Evolutionary conservation across 345 rosid genomes (phyloP).

Genomic region (rapeseed (Brassica napus)): Da-Ae NC_063438.1:7497501-7498000

Average conservation of each 20-base stretch:
- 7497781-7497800: too few species aligned
- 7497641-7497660: not conserved
- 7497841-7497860: not conserved
- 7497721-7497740: too few species aligned
- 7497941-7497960: not conserved
- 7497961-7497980: slow-evolving; percentile 9
- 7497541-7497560: not conserved
- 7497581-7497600: not conserved
- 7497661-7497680: not conserved
- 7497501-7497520: not conserved
- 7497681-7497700: not conserved
- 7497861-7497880: not conserved
- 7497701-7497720: not conserved
- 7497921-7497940: not conserved
- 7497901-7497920: not conserved
- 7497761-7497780: not conserved
- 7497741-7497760: not conserved
- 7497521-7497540: not conserved
- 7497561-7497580: not conserved
- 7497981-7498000: not conserved
- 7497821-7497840: not conserved
- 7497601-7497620: not conserved
- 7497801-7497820: not conserved
- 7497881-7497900: too few species aligned
- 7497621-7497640: not conserved